A percentile compares a stretch with the other conserved stretches of the same genome.
Evolutionary conservation across 495 filamentous ascomycete genomes (phyloP).

Genomic region (Clavariopsis aquatica): DNA sequence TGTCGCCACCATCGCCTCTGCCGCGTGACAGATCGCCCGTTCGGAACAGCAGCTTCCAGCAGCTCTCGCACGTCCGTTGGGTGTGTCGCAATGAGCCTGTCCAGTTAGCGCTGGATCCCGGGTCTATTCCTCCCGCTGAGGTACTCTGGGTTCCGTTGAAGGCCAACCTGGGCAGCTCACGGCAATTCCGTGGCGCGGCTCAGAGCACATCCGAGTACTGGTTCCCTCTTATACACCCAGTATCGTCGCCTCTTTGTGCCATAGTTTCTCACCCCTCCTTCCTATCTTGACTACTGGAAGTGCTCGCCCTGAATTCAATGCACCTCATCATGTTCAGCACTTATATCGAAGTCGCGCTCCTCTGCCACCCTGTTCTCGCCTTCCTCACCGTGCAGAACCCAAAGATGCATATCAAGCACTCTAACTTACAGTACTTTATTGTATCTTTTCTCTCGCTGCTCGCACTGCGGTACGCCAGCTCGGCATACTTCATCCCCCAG

Average conservation of each 20-base stretch:
- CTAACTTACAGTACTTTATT: constrained; percentile 23
- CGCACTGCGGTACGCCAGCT: constrained; percentile 16
- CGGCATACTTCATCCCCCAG: constrained; percentile 6
- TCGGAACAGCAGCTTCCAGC: constrained; percentile 21
- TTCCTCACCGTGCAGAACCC: constrained; percentile 23
- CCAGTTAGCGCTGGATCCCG: constrained; percentile 8
- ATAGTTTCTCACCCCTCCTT: not conserved
- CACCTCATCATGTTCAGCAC: constrained; percentile 19
- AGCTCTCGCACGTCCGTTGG: constrained; percentile 10
- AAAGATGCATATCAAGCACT: constrained; percentile 25
- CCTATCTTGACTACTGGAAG: not conserved
- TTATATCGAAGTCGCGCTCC: constrained; percentile 26
- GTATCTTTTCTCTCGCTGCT: constrained; percentile 25
- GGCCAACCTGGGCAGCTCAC: not conserved
- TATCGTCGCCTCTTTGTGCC: constrained; percentile 4
- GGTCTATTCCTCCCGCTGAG: constrained; percentile 15
- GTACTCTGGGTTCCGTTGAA: constrained; percentile 5
- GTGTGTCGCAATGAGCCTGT: not conserved
- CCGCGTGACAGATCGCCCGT: constrained; percentile 1
- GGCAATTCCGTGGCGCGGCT: constrained; percentile 25
- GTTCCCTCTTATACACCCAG: constrained; percentile 24
- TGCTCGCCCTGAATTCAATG: not conserved
- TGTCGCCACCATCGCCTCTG: not conserved
- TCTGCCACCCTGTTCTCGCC: constrained; percentile 23
- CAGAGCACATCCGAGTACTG: constrained; percentile 12